Evolutionary conservation across 805 yeast species (phyloP).

Genomic region (Jamesozyma lodderae): DNA sequence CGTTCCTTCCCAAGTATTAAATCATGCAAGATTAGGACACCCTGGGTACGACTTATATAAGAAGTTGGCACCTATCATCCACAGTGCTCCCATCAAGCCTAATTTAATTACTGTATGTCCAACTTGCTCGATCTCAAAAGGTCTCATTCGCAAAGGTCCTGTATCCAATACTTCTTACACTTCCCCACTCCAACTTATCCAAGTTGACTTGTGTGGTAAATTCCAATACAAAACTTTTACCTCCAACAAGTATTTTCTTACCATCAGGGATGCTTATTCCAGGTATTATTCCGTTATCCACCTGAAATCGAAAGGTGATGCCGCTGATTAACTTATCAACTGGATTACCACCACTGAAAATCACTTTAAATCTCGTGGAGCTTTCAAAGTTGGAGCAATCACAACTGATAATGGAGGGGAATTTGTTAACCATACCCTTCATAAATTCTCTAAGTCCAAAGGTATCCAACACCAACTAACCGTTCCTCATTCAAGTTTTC

Average conservation of each 20-base stretch:
- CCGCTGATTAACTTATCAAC: slow-evolving; percentile 1
- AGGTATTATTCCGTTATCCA: slow-evolving; percentile 6
- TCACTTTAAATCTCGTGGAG: slow-evolving; percentile 3
- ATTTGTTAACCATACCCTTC: slow-evolving; percentile 2
- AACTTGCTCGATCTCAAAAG: slow-evolving; percentile 3
- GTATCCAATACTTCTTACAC: not conserved
- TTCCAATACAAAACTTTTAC: slow-evolving; percentile 1
- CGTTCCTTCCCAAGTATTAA: not conserved
- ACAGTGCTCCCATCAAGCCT: not conserved
- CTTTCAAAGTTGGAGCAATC: slow-evolving; percentile 5
- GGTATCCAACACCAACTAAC: slow-evolving; percentile 11
- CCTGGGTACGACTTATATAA: not conserved
- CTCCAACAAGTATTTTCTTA: slow-evolving; percentile 3
- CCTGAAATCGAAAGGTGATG: slow-evolving; percentile 3
- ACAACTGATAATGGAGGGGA: slow-evolving; percentile 9
- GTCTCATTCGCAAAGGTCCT: slow-evolving; percentile 8
- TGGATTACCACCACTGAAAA: slow-evolving; percentile 6
- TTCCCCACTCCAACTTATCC: slow-evolving; percentile 5
- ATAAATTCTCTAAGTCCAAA: not conserved
- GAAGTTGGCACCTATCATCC: not conserved
- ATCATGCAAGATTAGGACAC: slow-evolving; percentile 3
- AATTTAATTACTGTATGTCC: not conserved
- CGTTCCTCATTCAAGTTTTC: slow-evolving; percentile 8
- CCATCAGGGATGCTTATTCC: slow-evolving; percentile 6
- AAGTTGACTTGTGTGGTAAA: slow-evolving; percentile 5